phyloP scores from a whole-genome alignment of 805 yeast species.

The Candida hungchunana region DNA sequence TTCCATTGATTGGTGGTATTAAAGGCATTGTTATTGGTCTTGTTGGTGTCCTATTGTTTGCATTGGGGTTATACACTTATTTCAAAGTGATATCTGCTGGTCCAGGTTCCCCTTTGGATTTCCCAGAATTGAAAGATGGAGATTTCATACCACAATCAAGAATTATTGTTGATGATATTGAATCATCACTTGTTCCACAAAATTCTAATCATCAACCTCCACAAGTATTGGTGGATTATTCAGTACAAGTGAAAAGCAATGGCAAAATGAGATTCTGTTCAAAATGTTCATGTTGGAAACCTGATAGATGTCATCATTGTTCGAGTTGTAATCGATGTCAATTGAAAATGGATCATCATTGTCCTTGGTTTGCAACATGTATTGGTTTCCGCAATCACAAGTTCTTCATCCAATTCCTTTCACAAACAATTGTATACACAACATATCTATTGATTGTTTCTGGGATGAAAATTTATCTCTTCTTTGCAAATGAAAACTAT shows the following conservation, averaged over 20 bases:
- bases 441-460: constrained; percentile 38
- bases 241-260: constrained; percentile 45
- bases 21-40: constrained; percentile 21
- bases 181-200: constrained; percentile 1
- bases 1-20: constrained; percentile 15
- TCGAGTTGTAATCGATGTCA: constrained; percentile 66
- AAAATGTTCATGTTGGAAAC: constrained; percentile 73
- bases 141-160: constrained; percentile 20
- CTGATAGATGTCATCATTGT: constrained; percentile 86
- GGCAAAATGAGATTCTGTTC: constrained; percentile 67
- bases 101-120: constrained; percentile 65
- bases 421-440: constrained; percentile 48
- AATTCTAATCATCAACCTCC: constrained; percentile 34
- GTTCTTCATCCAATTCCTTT: constrained; percentile 68
- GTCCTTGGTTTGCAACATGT: constrained; percentile 92
- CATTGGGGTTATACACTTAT: constrained; percentile 45
- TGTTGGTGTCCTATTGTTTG: constrained; percentile 29
- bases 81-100: constrained; percentile 49
- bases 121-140: constrained; percentile 33
- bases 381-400: constrained; percentile 81
- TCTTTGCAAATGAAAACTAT: constrained; percentile 42
- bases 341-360: constrained; percentile 88
- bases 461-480: constrained; percentile 39
- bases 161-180: constrained; percentile 18
- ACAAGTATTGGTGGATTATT: constrained; percentile 33